phyloP scores from a whole-genome alignment of 805 yeast genomes.

The Suhomyces xylopsoci region DNA sequence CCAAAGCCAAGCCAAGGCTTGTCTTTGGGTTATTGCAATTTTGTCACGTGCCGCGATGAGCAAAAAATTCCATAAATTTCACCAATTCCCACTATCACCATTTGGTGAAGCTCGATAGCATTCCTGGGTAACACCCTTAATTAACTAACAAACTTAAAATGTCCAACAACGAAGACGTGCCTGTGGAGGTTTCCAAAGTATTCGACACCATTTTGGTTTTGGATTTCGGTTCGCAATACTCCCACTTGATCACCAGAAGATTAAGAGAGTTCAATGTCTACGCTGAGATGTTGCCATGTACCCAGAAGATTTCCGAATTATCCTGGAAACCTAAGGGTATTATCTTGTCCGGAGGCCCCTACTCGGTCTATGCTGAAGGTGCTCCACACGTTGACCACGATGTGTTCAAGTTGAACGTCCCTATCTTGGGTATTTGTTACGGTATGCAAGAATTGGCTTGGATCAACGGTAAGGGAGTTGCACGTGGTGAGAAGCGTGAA shows the following conservation, averaged over 20 bases:
- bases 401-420: conserved; percentile 85
- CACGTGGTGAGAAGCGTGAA: conserved; percentile 96
- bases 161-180: conserved; percentile 30
- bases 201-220: conserved; percentile 96
- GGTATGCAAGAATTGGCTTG: conserved; percentile 99
- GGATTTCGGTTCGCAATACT: conserved; percentile 98
- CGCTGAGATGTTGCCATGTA: conserved; percentile 99
- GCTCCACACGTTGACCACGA: conserved; percentile 98
- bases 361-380: conserved; percentile 91
- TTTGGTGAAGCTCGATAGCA: background rate
- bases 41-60: conserved; percentile 3
- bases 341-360: conserved; percentile 95
- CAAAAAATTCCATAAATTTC: conserved; percentile 4
- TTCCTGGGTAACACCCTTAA: conserved; percentile 3
- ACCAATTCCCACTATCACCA: background rate
- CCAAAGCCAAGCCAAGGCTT: background rate
- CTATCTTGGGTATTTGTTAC: conserved; percentile 95
- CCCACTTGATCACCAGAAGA: conserved; percentile 95
- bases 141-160: background rate
- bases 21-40: background rate
- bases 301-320: conserved; percentile 91
- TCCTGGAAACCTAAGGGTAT: conserved; percentile 96
- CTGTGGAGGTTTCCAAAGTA: conserved; percentile 71
- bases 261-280: conserved; percentile 96
- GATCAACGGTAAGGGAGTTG: conserved; percentile 92